Percentiles rank a stretch among this genome's conserved stretches.
phyloP scores from a whole-genome alignment of 208 protist genomes.

The Trypanosoma congolense region DNA sequence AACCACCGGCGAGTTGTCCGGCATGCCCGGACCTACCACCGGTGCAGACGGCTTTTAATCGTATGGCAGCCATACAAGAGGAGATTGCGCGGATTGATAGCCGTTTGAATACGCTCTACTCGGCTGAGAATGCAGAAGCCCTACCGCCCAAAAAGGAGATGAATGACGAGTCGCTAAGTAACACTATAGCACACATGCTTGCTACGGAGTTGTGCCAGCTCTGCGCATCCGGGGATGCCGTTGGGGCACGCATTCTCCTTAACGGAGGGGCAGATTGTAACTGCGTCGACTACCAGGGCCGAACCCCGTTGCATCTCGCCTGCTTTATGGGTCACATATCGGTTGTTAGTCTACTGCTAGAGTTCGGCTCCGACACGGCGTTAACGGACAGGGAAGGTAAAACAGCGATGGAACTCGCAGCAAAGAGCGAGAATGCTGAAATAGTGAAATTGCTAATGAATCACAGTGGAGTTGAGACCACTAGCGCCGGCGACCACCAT shows the following conservation, averaged over 20 bases:
- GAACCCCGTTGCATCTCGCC: conserved; percentile 80
- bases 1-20: not conserved
- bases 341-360: conserved; percentile 58
- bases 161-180: conserved; percentile 39
- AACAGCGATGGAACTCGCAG: conserved; percentile 56
- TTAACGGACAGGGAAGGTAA: conserved; percentile 57
- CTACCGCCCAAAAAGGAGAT: not conserved
- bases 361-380: conserved; percentile 54
- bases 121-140: not conserved
- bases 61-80: conserved; percentile 72
- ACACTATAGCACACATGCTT: conserved; percentile 62
- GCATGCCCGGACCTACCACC: conserved; percentile 7
- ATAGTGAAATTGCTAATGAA: conserved; percentile 43
- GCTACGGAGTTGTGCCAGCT: conserved; percentile 78
- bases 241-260: conserved; percentile 63
- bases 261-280: conserved; percentile 71
- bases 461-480: conserved; percentile 24
- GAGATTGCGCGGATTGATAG: conserved; percentile 66
- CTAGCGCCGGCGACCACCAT: not conserved
- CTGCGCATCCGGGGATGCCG: conserved; percentile 52
- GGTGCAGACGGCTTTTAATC: conserved; percentile 58
- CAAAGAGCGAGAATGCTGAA: conserved; percentile 45
- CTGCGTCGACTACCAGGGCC: conserved; percentile 73
- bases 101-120: conserved; percentile 31
- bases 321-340: conserved; percentile 43